Conservation (phyloP, 1,284 basidiomycete species). For the Tilletia caries region DNA sequence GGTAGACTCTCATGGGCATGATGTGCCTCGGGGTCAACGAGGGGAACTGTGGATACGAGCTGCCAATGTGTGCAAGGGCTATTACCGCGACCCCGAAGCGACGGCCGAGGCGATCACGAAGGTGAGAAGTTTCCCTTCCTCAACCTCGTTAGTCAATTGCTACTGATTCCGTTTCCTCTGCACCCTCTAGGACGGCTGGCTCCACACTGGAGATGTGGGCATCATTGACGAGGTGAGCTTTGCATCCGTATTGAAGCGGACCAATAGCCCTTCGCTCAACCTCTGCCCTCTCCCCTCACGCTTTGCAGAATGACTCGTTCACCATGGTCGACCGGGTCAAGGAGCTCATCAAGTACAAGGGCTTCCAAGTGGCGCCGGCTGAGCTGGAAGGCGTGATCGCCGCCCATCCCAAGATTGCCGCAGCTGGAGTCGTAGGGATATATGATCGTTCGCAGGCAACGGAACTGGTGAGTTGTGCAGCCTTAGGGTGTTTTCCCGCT, state of each 20-base stretch:
- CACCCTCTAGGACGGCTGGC: constrained; percentile 31
- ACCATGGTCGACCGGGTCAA: constrained; percentile 47
- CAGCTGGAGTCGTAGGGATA: constrained; percentile 41
- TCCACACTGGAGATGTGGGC: constrained; percentile 47
- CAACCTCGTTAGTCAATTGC: not conserved
- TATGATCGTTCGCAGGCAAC: constrained; percentile 33
- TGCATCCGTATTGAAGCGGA: not conserved
- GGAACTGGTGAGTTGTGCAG: constrained; percentile 13
- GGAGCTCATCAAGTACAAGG: constrained; percentile 51
- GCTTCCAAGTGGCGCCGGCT: constrained; percentile 46
- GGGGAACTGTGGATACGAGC: constrained; percentile 81
- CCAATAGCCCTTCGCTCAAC: not conserved
- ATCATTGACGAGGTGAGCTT: constrained; percentile 19
- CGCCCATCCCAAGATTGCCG: constrained; percentile 22
- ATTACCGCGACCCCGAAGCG: constrained; percentile 61
- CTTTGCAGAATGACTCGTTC: constrained; percentile 24
- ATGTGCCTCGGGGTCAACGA: constrained; percentile 57
- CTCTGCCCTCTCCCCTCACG: not conserved
- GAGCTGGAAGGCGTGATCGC: constrained; percentile 40
- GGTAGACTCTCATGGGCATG: constrained; percentile 61
- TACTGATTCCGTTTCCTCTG: not conserved
- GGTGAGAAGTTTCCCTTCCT: not conserved
- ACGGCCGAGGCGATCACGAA: constrained; percentile 1
- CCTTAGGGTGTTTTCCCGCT: not conserved
- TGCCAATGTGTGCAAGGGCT: constrained; percentile 66